Base-by-base conservation (phyloP, 331 rosid genomes). In the Spiraea crenata region DNA sequence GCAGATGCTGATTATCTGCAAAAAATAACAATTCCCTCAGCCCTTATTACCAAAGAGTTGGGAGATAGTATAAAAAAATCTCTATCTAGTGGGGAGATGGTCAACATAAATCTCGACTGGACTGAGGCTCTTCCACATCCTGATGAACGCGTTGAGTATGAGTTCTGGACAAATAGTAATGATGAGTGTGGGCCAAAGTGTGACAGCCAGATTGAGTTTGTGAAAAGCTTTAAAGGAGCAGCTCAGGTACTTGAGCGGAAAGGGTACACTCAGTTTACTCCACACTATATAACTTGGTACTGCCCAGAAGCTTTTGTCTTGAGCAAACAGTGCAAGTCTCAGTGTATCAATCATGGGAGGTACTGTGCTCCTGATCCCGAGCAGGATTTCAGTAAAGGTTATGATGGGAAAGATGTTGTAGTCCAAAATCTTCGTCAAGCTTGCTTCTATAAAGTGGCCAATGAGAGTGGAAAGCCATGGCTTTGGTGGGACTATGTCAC, bases 351-450 rank as follows among this genome's bases (percentile, higher is more conserved):
- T 73, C 77, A 85, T 47, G 99, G 99, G 63, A 82, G 96, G 73
- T 93, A 93, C 85, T 93, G 99, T 63, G 96, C 99, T 70, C 99
- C 99, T 0, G 99, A 93, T 77, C 99, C 99, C 0, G 99, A 93
- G 74, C 92, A 91, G 76, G 99, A 95, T 78, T 95, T 91, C 79
- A 89, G 75, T 71, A 83, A 25, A 83, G 99, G 99, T 38, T 95
- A 95, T 82, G 96, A 95, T 70, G 99, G 99, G 34, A 95, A 87
- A 76, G 96, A 95, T 85, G 97, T 95, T 50, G 99, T 87, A 50
- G 75, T 91, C 71, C 99, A 95, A 77, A 95, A 91, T 72, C 87
- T 95, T 62, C 92, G 95, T 35, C 99, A 95, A 81, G 96, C 95
- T 70, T 95, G 99, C 84, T 85, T 95, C 78, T 89, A 71, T 70